A percentile compares a stretch with the other conserved stretches of the same genome.
Evolutionary conservation across 2,329 filamentous ascomycete genomes (phyloP).

Genomic region (Dactylonectria macrodidyma): DNA sequence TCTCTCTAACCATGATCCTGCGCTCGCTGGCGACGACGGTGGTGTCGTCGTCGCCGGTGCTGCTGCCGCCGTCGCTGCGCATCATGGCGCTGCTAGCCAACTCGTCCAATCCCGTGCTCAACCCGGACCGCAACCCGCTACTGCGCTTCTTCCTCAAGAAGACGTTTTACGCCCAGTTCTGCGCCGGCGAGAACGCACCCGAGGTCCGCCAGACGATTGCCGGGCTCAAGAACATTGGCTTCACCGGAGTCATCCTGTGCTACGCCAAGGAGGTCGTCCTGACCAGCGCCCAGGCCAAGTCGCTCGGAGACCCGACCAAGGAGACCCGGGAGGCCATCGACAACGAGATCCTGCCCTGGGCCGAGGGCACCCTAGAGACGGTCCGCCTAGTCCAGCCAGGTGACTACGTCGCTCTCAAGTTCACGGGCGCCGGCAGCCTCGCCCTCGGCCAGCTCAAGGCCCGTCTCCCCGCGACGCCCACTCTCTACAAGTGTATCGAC

Average conservation of each 20-base stretch:
- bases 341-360: slow-evolving; percentile 80
- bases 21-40: slow-evolving; percentile 79
- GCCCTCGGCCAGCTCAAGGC: slow-evolving; percentile 78
- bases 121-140: slow-evolving; percentile 82
- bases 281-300: slow-evolving; percentile 65
- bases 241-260: slow-evolving; percentile 85
- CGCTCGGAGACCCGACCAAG: slow-evolving; percentile 62
- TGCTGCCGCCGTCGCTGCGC: slow-evolving; percentile 79
- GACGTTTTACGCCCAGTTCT: slow-evolving; percentile 94
- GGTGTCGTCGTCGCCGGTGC: slow-evolving; percentile 78
- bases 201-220: slow-evolving; percentile 79
- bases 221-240: slow-evolving; percentile 81
- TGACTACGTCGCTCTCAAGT: slow-evolving; percentile 80
- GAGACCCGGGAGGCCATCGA: slow-evolving; percentile 64
- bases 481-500: slow-evolving; percentile 79
- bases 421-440: slow-evolving; percentile 85
- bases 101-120: slow-evolving; percentile 75
- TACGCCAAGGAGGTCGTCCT: slow-evolving; percentile 88
- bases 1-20: slow-evolving; percentile 77
- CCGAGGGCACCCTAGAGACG: slow-evolving; percentile 80
- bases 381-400: slow-evolving; percentile 75
- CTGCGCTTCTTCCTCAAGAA: slow-evolving; percentile 80
- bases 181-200: slow-evolving; percentile 80
- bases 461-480: slow-evolving; percentile 72
- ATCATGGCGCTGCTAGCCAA: slow-evolving; percentile 80